phyloP scores from a whole-genome alignment of 2,329 filamentous ascomycete species.

The Blumeria hordei region DNA sequence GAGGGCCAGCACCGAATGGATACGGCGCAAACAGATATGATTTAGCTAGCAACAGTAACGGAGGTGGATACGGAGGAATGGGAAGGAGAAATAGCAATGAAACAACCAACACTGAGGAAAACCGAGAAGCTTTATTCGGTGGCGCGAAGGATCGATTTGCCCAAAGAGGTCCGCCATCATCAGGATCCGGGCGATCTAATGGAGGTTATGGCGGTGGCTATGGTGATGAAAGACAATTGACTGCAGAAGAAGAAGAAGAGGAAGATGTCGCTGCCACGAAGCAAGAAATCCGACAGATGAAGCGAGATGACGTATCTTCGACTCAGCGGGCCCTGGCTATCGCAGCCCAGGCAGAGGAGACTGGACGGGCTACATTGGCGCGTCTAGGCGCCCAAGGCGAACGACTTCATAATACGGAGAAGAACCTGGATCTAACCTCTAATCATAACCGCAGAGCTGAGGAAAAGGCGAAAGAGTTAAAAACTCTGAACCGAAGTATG shows the following conservation, averaged over 20 bases:
- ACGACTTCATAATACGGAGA: constrained; percentile 57
- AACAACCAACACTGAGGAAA: constrained; percentile 21
- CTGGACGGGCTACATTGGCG: constrained; percentile 45
- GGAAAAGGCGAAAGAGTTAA: constrained; percentile 61
- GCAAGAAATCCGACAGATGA: constrained; percentile 49
- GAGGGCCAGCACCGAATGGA: constrained; percentile 17
- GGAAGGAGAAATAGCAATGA: constrained; percentile 22
- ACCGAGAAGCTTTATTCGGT: constrained; percentile 37
- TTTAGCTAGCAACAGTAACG: constrained; percentile 13
- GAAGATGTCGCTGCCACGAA: constrained; percentile 49
- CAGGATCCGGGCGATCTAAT: constrained; percentile 8
- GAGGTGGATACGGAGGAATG: constrained; percentile 36
- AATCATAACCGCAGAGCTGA: constrained; percentile 54
- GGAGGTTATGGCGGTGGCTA: constrained; percentile 25
- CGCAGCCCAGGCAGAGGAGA: constrained; percentile 44
- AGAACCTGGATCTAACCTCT: constrained; percentile 57
- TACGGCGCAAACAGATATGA: constrained; percentile 7
- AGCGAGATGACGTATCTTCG: constrained; percentile 51
- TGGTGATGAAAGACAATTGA: constrained; percentile 52
- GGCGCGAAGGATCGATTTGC: constrained; percentile 15
- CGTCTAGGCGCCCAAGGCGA: constrained; percentile 59
- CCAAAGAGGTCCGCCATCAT: constrained; percentile 8
- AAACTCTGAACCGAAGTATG: constrained; percentile 73
- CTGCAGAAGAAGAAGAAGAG: constrained; percentile 51
- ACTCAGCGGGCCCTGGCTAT: constrained; percentile 45